phyloP scores from a whole-genome alignment of 2,329 filamentous ascomycete species.

The Aspergillus sp. region DNA sequence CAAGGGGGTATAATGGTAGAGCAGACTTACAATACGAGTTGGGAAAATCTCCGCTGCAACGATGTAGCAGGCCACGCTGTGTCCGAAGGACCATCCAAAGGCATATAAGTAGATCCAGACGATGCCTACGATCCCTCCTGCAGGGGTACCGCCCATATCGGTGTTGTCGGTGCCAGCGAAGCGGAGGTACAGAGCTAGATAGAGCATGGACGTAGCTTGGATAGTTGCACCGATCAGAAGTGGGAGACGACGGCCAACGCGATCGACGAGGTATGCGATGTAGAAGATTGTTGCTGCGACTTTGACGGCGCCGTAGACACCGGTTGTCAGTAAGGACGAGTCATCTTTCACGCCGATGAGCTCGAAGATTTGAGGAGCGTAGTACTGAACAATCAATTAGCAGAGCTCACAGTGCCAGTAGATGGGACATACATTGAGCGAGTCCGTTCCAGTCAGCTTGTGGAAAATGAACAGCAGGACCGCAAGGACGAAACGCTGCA shows the following conservation, averaged over 20 bases:
- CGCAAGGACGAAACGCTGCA: constrained; percentile 4
- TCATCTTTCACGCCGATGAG: constrained; percentile 1
- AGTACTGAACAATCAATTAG: neutral
- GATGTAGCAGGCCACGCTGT: constrained; percentile 5
- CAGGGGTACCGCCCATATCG: neutral
- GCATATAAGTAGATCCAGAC: constrained; percentile 8
- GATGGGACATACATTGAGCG: neutral
- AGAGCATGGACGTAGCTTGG: constrained; percentile 6
- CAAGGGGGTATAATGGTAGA: too few relatives aligned
- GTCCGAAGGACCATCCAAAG: constrained; percentile 5
- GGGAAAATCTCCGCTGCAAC: constrained; percentile 8
- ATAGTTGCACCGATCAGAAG: neutral
- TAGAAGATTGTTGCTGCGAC: constrained; percentile 7
- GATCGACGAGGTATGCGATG: neutral
- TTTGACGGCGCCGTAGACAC: constrained; percentile 7
- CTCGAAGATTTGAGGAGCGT: constrained; percentile 5
- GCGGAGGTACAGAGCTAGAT: constrained; percentile 2
- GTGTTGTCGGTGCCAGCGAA: neutral
- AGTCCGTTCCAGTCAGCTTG: constrained; percentile 5
- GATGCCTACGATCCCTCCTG: neutral
- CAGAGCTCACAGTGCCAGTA: too few relatives aligned
- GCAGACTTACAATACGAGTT: neutral
- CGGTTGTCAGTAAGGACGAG: neutral
- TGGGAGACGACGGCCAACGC: constrained; percentile 2
- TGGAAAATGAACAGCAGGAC: constrained; percentile 7